Percentiles rank a stretch among this genome's conserved stretches.
phyloP scores from a whole-genome alignment of 2,329 filamentous ascomycete species.

The Trichophyton equinum region DNA sequence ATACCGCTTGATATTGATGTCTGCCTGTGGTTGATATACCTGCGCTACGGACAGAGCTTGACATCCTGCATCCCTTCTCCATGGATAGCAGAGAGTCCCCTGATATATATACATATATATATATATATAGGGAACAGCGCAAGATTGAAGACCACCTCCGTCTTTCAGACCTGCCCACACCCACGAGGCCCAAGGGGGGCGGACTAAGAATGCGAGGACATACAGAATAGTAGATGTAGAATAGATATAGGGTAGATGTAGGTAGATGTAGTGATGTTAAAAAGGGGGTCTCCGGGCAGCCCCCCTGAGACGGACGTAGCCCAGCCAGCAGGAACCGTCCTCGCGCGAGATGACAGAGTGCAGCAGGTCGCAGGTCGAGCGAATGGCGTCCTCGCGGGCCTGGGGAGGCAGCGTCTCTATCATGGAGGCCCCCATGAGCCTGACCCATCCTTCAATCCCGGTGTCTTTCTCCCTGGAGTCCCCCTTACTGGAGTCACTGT shows the following conservation, averaged over 20 bases:
- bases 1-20: not conserved
- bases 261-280: not conserved
- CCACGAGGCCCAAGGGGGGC: slow-evolving; percentile 38
- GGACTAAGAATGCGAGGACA: slow-evolving; percentile 48
- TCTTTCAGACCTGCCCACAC: slow-evolving; percentile 44
- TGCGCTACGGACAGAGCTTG: slow-evolving; percentile 42
- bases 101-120: slow-evolving; percentile 8
- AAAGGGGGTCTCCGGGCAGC: slow-evolving; percentile 24
- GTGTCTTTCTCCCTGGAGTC: slow-evolving; percentile 21
- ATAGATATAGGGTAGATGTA: not conserved
- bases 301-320: slow-evolving; percentile 36
- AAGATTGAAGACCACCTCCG: slow-evolving; percentile 34
- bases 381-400: slow-evolving; percentile 42
- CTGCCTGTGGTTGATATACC: slow-evolving; percentile 14
- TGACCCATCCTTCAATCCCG: slow-evolving; percentile 54
- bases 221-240: not conserved
- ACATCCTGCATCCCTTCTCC: slow-evolving; percentile 36
- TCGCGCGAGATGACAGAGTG: slow-evolving; percentile 43
- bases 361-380: slow-evolving; percentile 44
- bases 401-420: slow-evolving; percentile 41
- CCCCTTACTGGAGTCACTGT: no score
- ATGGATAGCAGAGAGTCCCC: slow-evolving; percentile 40
- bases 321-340: slow-evolving; percentile 43
- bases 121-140: slow-evolving; percentile 29
- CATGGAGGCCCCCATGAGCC: slow-evolving; percentile 49